Percentiles rank a stretch among this genome's conserved stretches.
These are phyloP conservation scores for Suhomyces ambrosiae DNA, from an alignment of 1,139 yeast species.

Conservation along the genomic window DNA sequence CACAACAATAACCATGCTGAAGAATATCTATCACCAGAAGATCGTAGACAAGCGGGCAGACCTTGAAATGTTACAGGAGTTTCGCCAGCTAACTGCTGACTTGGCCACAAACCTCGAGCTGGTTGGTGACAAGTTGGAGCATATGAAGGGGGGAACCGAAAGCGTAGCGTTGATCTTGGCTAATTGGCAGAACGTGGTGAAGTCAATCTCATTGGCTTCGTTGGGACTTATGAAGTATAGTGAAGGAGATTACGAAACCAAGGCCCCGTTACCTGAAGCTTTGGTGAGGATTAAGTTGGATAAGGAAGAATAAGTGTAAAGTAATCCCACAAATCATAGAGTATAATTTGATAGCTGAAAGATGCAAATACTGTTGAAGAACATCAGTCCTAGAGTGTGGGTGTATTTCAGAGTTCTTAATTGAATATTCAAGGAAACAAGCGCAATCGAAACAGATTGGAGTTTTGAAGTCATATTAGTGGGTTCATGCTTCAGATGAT, in stretches of 20 bases:
- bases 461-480: too few species aligned
- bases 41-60: conserved; percentile 54
- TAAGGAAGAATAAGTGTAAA: conserved; percentile 27
- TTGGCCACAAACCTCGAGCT: conserved; percentile 51
- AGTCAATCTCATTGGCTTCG: conserved; percentile 69
- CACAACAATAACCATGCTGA: conserved; percentile 18
- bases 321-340: too few species aligned
- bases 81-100: conserved; percentile 49
- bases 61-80: conserved; percentile 51
- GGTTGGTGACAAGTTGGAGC: conserved; percentile 50
- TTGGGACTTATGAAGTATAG: conserved; percentile 53
- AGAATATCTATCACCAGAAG: conserved; percentile 27
- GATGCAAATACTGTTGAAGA: too few species aligned
- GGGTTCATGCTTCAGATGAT: too few species aligned
- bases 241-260: conserved; percentile 46
- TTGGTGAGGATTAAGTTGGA: conserved; percentile 65
- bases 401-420: too few species aligned
- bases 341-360: too few species aligned
- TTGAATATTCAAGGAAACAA: too few species aligned
- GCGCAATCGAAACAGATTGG: too few species aligned
- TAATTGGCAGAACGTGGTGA: conserved; percentile 71
- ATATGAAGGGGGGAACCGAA: conserved; percentile 60
- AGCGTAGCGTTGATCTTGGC: conserved; percentile 57
- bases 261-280: conserved; percentile 50
- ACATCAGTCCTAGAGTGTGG: too few species aligned